Conservation (phyloP, 768 basidiomycete genomes). For the Pilatotrama ljubarskyi region DNA sequence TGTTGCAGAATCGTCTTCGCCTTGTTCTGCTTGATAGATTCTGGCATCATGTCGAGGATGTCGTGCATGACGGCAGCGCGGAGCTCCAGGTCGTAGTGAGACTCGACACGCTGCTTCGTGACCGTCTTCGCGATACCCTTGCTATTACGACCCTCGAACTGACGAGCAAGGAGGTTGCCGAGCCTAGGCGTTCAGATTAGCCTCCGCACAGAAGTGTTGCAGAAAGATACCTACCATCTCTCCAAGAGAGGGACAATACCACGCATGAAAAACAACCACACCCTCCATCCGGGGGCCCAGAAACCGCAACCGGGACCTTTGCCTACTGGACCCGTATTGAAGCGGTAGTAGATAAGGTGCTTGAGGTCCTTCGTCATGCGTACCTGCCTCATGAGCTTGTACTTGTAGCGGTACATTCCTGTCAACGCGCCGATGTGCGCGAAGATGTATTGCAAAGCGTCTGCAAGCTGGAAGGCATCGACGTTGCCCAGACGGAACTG, state of each 20-base stretch:
- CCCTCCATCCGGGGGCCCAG: conserved; percentile 99
- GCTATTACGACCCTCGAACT: conserved; percentile 97
- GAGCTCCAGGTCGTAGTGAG: conserved; percentile 96
- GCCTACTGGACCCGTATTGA: conserved; percentile 99
- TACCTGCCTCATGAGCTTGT: conserved; percentile 99
- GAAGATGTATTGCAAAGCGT: conserved; percentile 97
- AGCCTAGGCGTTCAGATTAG: conserved; percentile 49
- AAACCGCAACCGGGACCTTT: conserved; percentile 99
- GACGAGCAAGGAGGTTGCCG: conserved; percentile 94
- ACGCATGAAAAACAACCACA: conserved; percentile 99
- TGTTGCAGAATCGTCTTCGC: conserved; percentile 99
- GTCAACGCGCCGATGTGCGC: conserved; percentile 96
- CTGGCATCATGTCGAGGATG: conserved; percentile 99
- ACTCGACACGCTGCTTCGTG: conserved; percentile 98
- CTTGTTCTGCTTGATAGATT: conserved; percentile 99
- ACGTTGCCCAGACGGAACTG: conserved; percentile 98
- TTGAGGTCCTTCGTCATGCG: conserved; percentile 99
- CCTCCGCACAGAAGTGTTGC: background rate
- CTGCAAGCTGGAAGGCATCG: conserved; percentile 98
- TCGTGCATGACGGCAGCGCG: conserved; percentile 99
- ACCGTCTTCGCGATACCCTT: conserved; percentile 97
- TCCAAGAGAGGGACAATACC: conserved; percentile 98
- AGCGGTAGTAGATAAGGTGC: conserved; percentile 96
- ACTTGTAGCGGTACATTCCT: conserved; percentile 99
- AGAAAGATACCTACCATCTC: conserved; percentile 62